These are phyloP conservation scores for Cystoisospora suis DNA, from an alignment of 169 alveolate species.

Conservation along the genomic window DNA sequence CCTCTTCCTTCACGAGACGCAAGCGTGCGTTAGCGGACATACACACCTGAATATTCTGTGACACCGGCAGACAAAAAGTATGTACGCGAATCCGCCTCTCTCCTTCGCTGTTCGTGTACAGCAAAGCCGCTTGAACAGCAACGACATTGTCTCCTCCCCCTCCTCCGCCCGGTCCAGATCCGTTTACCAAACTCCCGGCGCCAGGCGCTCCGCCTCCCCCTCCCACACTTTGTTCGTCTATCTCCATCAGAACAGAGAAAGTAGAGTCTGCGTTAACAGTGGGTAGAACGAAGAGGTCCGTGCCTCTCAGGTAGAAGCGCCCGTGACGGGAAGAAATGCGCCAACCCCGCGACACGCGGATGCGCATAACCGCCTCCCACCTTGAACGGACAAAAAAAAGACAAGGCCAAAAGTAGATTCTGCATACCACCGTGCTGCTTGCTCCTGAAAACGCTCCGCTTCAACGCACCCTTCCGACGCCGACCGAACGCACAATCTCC, in stretches of 20 bases:
- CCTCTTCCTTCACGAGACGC: too few relatives aligned
- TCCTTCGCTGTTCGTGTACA: constrained; percentile 97
- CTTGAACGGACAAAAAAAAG: constrained; percentile 63
- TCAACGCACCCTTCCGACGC: too few relatives aligned
- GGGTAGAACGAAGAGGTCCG: constrained; percentile 90
- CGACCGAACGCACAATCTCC: too few relatives aligned
- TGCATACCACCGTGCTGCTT: too few relatives aligned
- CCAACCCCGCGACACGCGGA: constrained; percentile 95
- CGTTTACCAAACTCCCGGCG: not conserved
- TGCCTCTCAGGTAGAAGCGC: constrained; percentile 88
- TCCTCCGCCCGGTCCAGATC: constrained; percentile 56
- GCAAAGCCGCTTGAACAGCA: constrained; percentile 95
- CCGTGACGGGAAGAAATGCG: constrained; percentile 92
- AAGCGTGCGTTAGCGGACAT: not conserved
- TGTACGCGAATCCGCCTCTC: constrained; percentile 97
- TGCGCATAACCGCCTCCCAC: constrained; percentile 98
- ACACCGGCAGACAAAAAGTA: constrained; percentile 91
- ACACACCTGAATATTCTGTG: constrained; percentile 79
- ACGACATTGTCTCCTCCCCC: constrained; percentile 77
- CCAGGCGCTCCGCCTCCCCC: constrained; percentile 50
- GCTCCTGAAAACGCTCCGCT: too few relatives aligned
- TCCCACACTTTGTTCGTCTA: constrained; percentile 70
- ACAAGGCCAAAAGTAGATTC: not conserved
- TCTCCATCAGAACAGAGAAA: constrained; percentile 85
- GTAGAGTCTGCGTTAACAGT: constrained; percentile 90